phyloP scores from a whole-genome alignment of 345 rosid species.

The Syzygium jambos region DNA sequence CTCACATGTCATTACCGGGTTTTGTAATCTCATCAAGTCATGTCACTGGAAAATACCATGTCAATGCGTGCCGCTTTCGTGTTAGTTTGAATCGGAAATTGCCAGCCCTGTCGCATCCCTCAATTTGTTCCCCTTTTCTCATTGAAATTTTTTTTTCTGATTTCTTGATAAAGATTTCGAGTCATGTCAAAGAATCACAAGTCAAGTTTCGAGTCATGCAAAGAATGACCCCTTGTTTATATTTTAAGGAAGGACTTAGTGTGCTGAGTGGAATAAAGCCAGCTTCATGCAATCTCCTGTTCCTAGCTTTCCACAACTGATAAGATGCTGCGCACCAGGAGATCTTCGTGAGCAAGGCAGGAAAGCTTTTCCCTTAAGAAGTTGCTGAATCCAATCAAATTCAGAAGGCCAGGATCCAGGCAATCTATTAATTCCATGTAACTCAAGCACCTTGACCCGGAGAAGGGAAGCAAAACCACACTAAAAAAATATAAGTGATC shows the following conservation, averaged over 20 bases:
- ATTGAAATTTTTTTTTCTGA: not conserved
- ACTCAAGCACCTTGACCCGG: too few species aligned
- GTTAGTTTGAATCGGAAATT: not conserved
- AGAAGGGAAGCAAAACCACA: too few species aligned
- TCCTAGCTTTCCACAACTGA: not conserved
- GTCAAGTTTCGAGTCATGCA: not conserved
- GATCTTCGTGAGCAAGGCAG: not conserved
- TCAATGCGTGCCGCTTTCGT: not conserved
- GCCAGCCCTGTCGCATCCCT: not conserved
- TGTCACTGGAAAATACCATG: not conserved
- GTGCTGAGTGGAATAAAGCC: not conserved
- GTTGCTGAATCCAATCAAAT: not conserved
- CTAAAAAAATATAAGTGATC: too few species aligned
- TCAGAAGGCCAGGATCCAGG: not conserved
- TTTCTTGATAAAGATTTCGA: not conserved
- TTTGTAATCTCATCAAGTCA: too few species aligned
- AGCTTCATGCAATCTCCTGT: not conserved
- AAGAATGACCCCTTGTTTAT: not conserved
- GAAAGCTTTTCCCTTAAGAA: not conserved
- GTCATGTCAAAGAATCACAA: not conserved
- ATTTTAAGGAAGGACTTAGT: not conserved
- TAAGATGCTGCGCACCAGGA: not conserved
- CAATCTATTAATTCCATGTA: too few species aligned
- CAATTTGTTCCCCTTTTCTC: not conserved
- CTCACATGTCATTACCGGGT: rapidly evolving